Evolutionary conservation across 805 yeast species (phyloP), one percentile per base, ranked within the genome.

Genomic region (Saccharomycopsis sp.): DNA sequence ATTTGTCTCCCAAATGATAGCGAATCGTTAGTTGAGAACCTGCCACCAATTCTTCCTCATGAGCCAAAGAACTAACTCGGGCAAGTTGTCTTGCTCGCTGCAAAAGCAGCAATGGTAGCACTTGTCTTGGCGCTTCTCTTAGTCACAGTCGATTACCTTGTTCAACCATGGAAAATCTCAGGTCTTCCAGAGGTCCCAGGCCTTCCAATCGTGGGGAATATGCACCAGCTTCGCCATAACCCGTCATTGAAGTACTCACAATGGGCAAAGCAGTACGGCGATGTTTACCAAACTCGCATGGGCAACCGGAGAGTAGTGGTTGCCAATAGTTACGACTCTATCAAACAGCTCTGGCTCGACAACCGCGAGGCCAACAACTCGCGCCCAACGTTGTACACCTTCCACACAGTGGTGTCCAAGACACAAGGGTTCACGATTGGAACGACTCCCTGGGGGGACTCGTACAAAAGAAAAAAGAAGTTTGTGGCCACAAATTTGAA

Each of bases 351-450:
- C 3, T 80, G 83, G 82, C 55, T 69, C 20, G 57, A 56, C 21
- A 63, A 65, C 48, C 60, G 75, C 5, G 54, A 63, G 25, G 71
- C 77, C 3, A 73, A 72, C 45, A 77, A 74, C 50, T 81, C 89
- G 1, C 61, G 94, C 31, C 92, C 92, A 0, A 57, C 66, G 16
- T 62, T 71, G 40, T 73, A 72, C 55, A 79, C 87, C 1, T 82
- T 83, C 58, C 92, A 83, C 58, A 61, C 65, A 15, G 64, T 80
- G 2, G 63, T 80, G 32, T 68, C 80, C 0, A 57, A 64, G 18
- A 65, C 72, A 0, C 75, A 69, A 41, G 75, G 80, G 0, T 73
- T 67, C 49, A 78, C 85, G 0, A 64, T 78, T 13, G 85, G 85
- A 0, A 73, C 82, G 1, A 77, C 82, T 0, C 84, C 84, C 1